A percentile compares a stretch with the other conserved stretches of the same genome.
Conservation (phyloP, 2,329 filamentous ascomycete species). For the Aspergillus neotritici region DNA sequence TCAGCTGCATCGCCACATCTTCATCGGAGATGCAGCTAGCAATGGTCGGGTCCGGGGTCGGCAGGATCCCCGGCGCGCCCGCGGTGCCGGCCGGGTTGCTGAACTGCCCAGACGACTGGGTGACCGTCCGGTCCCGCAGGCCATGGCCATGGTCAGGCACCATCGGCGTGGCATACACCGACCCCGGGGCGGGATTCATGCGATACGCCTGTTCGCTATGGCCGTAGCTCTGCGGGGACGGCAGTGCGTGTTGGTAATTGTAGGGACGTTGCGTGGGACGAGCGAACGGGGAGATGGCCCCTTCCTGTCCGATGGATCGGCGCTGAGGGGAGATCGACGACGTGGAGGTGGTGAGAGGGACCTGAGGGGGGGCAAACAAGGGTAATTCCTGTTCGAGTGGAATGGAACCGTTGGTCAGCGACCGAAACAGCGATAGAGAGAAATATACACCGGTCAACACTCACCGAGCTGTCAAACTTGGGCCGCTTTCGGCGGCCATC, state of each 20-base stretch:
- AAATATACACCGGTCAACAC: conserved; percentile 34
- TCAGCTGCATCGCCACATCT: conserved; percentile 93
- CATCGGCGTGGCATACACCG: conserved; percentile 58
- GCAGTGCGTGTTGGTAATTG: conserved; percentile 67
- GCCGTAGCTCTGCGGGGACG: conserved; percentile 75
- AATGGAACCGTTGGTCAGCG: conserved; percentile 13
- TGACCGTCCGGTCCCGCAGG: conserved; percentile 59
- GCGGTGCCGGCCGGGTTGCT: conserved; percentile 35
- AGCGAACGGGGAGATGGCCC: conserved; percentile 63
- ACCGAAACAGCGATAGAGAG: conserved; percentile 6
- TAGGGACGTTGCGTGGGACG: conserved; percentile 74
- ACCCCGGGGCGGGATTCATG: conserved; percentile 25
- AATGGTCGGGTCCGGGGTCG: conserved; percentile 94
- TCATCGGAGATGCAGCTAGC: conserved; percentile 97
- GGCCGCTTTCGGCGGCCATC: conserved; percentile 91
- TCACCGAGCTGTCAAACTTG: conserved; percentile 95
- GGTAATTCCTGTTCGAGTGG: conserved; percentile 85
- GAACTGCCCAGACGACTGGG: conserved; percentile 41
- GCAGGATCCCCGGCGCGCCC: conserved; percentile 59
- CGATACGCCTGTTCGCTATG: conserved; percentile 43
- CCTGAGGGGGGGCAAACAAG: conserved; percentile 87
- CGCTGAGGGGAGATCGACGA: conserved; percentile 93
- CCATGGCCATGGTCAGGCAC: conserved; percentile 55
- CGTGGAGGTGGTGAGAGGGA: conserved; percentile 90
- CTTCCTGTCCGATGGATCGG: conserved; percentile 68